Evolutionary conservation across 768 basidiomycete species (phyloP).

Genomic region (Suillus plorans): DNA sequence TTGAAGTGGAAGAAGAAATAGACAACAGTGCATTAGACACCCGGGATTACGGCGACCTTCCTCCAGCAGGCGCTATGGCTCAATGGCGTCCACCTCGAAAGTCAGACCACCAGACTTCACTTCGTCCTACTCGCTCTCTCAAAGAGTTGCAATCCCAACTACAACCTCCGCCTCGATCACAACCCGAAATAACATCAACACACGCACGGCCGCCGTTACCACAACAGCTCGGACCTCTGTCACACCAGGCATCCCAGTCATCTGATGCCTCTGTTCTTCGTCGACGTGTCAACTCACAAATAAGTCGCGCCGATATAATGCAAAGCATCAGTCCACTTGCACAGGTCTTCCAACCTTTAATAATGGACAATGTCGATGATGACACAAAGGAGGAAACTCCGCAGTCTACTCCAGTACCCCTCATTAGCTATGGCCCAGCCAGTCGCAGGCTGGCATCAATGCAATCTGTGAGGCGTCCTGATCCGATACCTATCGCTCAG

Average conservation of each 20-base stretch:
- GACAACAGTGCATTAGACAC: conserved; percentile 59
- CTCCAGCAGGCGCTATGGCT: conserved; percentile 21
- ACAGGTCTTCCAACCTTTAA: conserved; percentile 68
- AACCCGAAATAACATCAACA: neutral
- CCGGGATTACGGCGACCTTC: conserved; percentile 33
- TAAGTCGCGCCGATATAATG: conserved; percentile 21
- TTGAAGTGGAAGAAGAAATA: conserved; percentile 73
- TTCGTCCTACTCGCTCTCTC: conserved; percentile 15
- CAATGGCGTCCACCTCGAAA: conserved; percentile 34
- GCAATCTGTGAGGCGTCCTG: conserved; percentile 20
- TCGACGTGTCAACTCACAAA: conserved; percentile 21
- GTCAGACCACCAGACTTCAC: conserved; percentile 30
- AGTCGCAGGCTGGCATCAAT: conserved; percentile 39
- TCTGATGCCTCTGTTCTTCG: conserved; percentile 19
- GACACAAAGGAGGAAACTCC: conserved; percentile 32
- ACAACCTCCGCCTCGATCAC: conserved; percentile 6
- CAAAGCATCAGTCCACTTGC: conserved; percentile 65
- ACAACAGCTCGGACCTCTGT: conserved; percentile 11
- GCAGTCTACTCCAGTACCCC: conserved; percentile 16
- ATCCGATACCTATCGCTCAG: conserved; percentile 5
- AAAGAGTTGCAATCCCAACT: conserved; percentile 16
- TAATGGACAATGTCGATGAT: conserved; percentile 53
- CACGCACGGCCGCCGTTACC: neutral
- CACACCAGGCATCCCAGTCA: conserved; percentile 12
- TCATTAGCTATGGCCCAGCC: conserved; percentile 40